Evolutionary conservation across 1,284 basidiomycete genomes (phyloP).

Genomic region (Sanguinoderma infundibulare): DNA sequence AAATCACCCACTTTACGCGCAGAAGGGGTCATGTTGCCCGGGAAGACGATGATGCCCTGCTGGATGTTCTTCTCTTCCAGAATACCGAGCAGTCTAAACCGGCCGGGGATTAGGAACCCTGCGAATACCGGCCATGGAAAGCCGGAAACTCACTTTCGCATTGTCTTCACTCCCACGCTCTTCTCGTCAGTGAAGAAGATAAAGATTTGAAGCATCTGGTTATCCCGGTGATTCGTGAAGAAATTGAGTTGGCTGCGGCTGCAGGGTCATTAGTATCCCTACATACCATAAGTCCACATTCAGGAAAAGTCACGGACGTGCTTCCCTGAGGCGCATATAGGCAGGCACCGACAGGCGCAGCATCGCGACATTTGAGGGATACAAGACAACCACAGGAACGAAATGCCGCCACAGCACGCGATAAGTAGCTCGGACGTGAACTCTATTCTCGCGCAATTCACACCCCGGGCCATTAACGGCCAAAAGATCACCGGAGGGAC

Average conservation of each 20-base stretch:
- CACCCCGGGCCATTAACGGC: too few relatives aligned
- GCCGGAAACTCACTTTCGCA: constrained; percentile 84
- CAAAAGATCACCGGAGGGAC: neutral
- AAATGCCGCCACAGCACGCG: neutral
- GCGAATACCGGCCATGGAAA: neutral
- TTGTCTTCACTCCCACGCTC: constrained; percentile 93
- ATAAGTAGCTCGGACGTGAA: neutral
- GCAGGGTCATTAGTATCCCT: constrained; percentile 10
- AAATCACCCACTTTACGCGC: constrained; percentile 80
- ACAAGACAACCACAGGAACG: neutral
- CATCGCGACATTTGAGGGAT: neutral
- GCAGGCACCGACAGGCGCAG: neutral
- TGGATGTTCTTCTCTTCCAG: constrained; percentile 90
- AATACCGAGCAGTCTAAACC: constrained; percentile 79
- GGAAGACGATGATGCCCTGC: constrained; percentile 94
- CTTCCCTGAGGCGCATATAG: neutral
- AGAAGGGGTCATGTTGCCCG: constrained; percentile 95
- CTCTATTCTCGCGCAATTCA: neutral
- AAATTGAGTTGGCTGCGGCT: constrained; percentile 91
- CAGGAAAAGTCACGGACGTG: neutral
- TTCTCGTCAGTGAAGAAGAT: constrained; percentile 93
- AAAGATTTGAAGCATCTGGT: constrained; percentile 85
- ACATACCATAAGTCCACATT: neutral
- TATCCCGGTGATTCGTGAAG: constrained; percentile 76
- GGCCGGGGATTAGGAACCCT: neutral